Conservation (phyloP, 306 rosid species). For the Cicer chorassanicum region DNA sequence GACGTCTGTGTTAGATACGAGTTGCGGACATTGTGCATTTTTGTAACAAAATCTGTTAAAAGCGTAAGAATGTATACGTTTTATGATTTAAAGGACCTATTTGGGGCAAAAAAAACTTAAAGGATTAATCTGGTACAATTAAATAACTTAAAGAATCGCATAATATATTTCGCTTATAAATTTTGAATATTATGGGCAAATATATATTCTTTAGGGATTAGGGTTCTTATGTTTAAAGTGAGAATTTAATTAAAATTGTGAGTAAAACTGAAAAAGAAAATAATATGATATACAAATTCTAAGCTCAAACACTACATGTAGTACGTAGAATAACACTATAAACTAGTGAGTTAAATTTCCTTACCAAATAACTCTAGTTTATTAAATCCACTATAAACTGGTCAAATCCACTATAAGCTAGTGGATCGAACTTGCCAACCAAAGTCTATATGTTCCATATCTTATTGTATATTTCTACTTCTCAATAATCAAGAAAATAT, state of each 20-base stretch:
- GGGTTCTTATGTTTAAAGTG: not conserved
- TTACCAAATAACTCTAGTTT: not conserved
- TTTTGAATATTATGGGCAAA: not conserved
- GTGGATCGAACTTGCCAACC: not conserved
- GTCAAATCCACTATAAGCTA: not conserved
- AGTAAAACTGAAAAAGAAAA: not conserved
- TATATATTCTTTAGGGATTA: not conserved
- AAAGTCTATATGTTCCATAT: constrained; percentile 7
- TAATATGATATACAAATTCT: not conserved
- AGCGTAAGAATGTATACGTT: no score
- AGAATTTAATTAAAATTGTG: not conserved
- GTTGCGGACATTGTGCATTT: no score
- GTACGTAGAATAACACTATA: not conserved
- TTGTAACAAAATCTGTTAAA: no score
- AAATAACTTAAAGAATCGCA: no score
- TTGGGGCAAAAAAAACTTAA: no score
- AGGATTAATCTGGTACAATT: no score
- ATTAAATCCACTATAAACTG: not conserved
- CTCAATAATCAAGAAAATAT: constrained; percentile 16
- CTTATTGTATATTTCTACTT: constrained; percentile 28
- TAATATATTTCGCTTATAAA: not conserved
- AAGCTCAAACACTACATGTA: not conserved
- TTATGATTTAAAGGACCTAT: no score
- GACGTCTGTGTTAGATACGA: no score
- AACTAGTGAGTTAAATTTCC: not conserved